A percentile compares a stretch with the other conserved stretches of the same genome.
Conservation (phyloP, 1,139 yeast genomes). For the Magnusiomyces magnusii region DNA sequence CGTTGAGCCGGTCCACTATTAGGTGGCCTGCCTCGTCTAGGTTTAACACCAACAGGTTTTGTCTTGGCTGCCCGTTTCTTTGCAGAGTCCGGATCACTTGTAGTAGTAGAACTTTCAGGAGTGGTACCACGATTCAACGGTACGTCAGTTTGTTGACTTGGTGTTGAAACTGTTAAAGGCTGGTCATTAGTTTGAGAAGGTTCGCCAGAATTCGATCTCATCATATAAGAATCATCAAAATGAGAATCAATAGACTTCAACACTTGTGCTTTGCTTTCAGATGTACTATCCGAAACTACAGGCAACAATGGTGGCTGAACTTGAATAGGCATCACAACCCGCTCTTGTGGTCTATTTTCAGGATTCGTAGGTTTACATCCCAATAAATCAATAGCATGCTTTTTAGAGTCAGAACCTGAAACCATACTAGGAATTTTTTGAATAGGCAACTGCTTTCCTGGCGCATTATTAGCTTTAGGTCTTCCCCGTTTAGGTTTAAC, state of each 20-base stretch:
- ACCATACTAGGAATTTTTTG: background rate
- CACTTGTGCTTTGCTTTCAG: too few relatives aligned
- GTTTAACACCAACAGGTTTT: slow-evolving; percentile 5
- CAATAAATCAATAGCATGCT: background rate
- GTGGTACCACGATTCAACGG: background rate
- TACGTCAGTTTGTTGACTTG: background rate
- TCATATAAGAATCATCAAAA: too few relatives aligned
- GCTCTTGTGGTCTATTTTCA: background rate
- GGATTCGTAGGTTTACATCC: background rate
- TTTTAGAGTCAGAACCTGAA: background rate
- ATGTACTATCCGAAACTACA: too few relatives aligned
- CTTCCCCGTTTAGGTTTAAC: slow-evolving; percentile 4
- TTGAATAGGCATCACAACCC: too few relatives aligned
- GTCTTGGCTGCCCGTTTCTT: background rate
- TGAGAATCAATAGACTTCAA: too few relatives aligned
- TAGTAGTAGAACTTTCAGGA: background rate
- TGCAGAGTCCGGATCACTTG: background rate
- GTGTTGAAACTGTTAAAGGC: background rate
- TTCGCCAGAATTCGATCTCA: too few relatives aligned
- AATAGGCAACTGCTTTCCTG: background rate
- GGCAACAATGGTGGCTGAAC: too few relatives aligned
- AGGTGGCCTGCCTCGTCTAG: slow-evolving; percentile 16
- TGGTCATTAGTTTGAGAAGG: too few relatives aligned
- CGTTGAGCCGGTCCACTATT: slow-evolving; percentile 15
- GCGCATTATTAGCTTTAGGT: slow-evolving; percentile 1